phyloP scores from a whole-genome alignment of 805 yeast species.

The Zygosaccharomyces gambellarensis region DNA sequence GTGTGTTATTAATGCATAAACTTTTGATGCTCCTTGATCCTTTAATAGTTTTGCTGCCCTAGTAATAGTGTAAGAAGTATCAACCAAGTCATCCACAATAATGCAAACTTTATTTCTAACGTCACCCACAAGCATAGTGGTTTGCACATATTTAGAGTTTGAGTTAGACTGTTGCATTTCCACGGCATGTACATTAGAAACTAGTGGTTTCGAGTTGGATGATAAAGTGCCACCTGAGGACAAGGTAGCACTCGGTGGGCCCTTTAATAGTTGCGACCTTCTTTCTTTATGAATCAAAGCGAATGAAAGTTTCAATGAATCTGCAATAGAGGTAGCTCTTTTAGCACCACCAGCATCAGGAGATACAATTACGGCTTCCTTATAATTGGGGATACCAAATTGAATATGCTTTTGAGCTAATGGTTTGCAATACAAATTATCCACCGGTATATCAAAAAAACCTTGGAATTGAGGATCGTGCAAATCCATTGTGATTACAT shows the following conservation, averaged over 20 bases:
- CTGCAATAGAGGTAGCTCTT: constrained; percentile 92
- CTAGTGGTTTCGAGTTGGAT: constrained; percentile 20
- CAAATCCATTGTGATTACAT: constrained; percentile 93
- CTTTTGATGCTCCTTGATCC: constrained; percentile 86
- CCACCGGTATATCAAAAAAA: constrained; percentile 93
- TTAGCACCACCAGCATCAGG: constrained; percentile 99
- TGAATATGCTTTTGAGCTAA: constrained; percentile 79
- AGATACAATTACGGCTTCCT: constrained; percentile 84
- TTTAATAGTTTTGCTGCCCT: constrained; percentile 88
- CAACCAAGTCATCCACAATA: constrained; percentile 89
- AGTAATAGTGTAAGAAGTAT: constrained; percentile 86
- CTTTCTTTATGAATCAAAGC: constrained; percentile 95
- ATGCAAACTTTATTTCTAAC: constrained; percentile 82
- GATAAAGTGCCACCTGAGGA: constrained; percentile 28
- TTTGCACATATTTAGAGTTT: constrained; percentile 46
- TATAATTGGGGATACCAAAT: constrained; percentile 69
- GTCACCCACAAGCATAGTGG: constrained; percentile 95
- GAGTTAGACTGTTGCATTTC: constrained; percentile 26
- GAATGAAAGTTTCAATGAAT: constrained; percentile 77
- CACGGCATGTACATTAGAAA: constrained; percentile 14
- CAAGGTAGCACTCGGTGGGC: constrained; percentile 34
- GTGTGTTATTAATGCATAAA: constrained; percentile 86
- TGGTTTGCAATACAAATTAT: constrained; percentile 86
- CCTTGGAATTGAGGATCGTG: constrained; percentile 99
- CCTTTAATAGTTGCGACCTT: constrained; percentile 43